Conservation (phyloP, 345 rosid genomes). For the Chamaenerion angustifolium region DNA sequence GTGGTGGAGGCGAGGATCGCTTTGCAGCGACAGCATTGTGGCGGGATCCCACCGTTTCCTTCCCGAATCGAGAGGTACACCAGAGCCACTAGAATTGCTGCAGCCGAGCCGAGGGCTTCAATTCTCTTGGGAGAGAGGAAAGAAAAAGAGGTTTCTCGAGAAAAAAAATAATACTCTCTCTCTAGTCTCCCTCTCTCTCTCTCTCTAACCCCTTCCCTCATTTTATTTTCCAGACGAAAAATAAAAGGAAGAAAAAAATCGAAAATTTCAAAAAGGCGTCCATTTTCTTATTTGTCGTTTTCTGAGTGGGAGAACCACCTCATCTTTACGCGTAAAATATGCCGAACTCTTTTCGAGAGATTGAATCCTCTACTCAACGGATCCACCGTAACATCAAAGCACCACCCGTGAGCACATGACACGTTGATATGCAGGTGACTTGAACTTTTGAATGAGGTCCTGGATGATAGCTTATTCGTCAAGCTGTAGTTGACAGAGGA, state of each 20-base stretch:
- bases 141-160: slow-evolving; percentile 4
- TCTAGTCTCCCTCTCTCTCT: slow-evolving; percentile 3
- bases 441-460: no score
- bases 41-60: background rate
- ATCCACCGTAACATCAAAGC: background rate
- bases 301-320: background rate
- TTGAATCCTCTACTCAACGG: background rate
- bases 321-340: background rate
- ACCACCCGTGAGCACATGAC: no score
- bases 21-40: slow-evolving; percentile 14
- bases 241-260: background rate
- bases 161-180: slow-evolving; percentile 6
- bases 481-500: no score
- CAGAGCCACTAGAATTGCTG: background rate
- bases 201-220: slow-evolving; percentile 1
- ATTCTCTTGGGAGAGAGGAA: background rate
- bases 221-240: background rate
- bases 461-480: no score
- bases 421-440: no score
- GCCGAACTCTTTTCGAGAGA: background rate
- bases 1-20: slow-evolving; percentile 11
- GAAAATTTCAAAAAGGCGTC: no score
- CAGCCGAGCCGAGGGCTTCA: background rate
- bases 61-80: background rate
- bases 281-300: background rate